Conservation (phyloP, 1,284 basidiomycete species). For the Boletus mariae region DNA sequence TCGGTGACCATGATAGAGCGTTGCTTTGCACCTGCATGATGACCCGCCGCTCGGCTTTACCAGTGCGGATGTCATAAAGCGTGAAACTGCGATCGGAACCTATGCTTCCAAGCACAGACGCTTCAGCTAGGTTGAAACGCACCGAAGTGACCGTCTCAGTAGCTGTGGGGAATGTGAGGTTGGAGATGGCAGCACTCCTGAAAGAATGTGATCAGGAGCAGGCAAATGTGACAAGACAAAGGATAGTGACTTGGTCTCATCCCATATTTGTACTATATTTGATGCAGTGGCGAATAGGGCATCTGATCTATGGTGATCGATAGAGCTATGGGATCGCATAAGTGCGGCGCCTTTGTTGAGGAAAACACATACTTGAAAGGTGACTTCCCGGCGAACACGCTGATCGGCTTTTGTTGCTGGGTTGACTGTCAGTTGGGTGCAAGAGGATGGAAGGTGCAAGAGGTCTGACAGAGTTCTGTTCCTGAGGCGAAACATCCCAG, state of each 20-base stretch:
- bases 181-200: slow-evolving; percentile 73
- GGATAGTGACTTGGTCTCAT: slow-evolving; percentile 75
- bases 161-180: slow-evolving; percentile 79
- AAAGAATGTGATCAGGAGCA: slow-evolving; percentile 6
- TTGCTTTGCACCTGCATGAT: slow-evolving; percentile 93
- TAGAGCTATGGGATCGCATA: slow-evolving; percentile 53
- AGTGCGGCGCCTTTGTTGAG: not conserved
- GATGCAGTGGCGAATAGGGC: slow-evolving; percentile 93
- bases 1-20: slow-evolving; percentile 91
- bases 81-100: slow-evolving; percentile 95
- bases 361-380: slow-evolving; percentile 66
- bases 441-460: not conserved
- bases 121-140: slow-evolving; percentile 91
- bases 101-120: slow-evolving; percentile 89
- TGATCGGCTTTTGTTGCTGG: slow-evolving; percentile 56
- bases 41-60: slow-evolving; percentile 88
- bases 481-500: slow-evolving; percentile 60
- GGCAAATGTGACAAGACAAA: not conserved
- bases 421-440: slow-evolving; percentile 2
- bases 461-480: slow-evolving; percentile 22
- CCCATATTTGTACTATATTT: slow-evolving; percentile 94
- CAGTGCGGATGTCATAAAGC: slow-evolving; percentile 93
- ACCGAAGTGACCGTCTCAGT: slow-evolving; percentile 86
- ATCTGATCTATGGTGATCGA: slow-evolving; percentile 90
- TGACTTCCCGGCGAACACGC: slow-evolving; percentile 77